These are phyloP conservation scores for Aureoboletus auriporus DNA, from an alignment of 768 basidiomycete genomes.

Conservation along the genomic window DNA sequence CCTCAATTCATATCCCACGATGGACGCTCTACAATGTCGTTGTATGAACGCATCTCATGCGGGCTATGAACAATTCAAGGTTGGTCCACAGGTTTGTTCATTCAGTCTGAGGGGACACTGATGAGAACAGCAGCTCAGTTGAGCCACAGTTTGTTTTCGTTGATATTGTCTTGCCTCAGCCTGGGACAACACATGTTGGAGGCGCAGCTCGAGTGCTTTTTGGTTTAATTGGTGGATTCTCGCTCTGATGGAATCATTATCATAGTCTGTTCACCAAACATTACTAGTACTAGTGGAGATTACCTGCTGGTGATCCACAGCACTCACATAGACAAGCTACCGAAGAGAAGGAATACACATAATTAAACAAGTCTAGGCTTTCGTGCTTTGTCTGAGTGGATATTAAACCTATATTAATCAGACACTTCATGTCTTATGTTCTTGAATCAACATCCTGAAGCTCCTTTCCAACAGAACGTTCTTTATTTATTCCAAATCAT, in stretches of 20 bases:
- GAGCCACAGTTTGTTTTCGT: slow-evolving; percentile 71
- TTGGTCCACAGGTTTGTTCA: no score
- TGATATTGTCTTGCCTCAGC: slow-evolving; percentile 52
- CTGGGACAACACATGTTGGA: slow-evolving; percentile 71
- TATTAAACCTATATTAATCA: no score
- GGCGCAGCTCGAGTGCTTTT: slow-evolving; percentile 76
- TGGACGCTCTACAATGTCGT: slow-evolving; percentile 67
- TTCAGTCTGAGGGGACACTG: neutral
- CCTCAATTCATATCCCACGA: slow-evolving; percentile 66
- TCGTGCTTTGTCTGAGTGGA: no score
- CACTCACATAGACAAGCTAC: no score
- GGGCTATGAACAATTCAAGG: slow-evolving; percentile 87
- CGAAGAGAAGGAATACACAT: no score
- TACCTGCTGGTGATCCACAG: no score
- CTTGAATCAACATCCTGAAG: no score
- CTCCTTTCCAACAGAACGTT: no score
- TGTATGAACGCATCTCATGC: slow-evolving; percentile 56
- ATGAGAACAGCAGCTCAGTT: slow-evolving; percentile 42
- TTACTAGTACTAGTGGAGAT: no score
- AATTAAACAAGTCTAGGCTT: no score
- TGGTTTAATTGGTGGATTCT: slow-evolving; percentile 4
- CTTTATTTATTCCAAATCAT: no score
- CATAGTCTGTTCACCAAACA: neutral
- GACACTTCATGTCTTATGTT: no score
- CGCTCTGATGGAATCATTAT: neutral